These are phyloP conservation scores for Monosporascus sp. DNA, from an alignment of 2,329 filamentous ascomycete genomes.

Conservation along the genomic window DNA sequence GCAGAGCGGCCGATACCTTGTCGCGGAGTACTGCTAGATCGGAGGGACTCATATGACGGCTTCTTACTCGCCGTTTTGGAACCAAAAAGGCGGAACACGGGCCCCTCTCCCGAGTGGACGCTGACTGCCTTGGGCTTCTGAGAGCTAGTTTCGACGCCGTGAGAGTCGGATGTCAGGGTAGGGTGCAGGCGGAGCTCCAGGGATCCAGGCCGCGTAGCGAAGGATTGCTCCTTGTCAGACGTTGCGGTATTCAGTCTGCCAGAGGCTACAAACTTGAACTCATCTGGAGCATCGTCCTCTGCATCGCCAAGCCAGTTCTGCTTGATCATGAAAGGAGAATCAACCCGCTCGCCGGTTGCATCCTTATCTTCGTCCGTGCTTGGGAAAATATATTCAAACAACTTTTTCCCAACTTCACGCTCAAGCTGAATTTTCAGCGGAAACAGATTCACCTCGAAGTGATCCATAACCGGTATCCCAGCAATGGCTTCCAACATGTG, in stretches of 20 bases:
- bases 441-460: conserved; percentile 91
- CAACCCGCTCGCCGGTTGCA: conserved; percentile 36
- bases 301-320: conserved; percentile 39
- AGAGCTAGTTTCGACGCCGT: conserved; percentile 22
- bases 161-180: conserved; percentile 61
- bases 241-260: conserved; percentile 31
- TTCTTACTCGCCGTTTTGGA: conserved; percentile 45
- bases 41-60: conserved; percentile 52
- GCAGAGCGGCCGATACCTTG: conserved; percentile 40
- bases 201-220: conserved; percentile 61
- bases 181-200: conserved; percentile 79
- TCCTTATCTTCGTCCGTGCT: conserved; percentile 58
- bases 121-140: conserved; percentile 43
- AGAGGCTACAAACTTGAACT: conserved; percentile 31
- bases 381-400: conserved; percentile 98
- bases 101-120: conserved; percentile 41
- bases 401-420: conserved; percentile 80
- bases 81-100: conserved; percentile 48
- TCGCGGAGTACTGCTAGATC: conserved; percentile 32
- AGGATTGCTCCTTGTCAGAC: conserved; percentile 45
- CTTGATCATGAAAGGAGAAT: conserved; percentile 54
- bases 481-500: conserved; percentile 97
- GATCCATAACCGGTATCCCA: conserved; percentile 93
- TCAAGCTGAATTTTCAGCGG: conserved; percentile 93
- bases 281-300: conserved; percentile 41